Evolutionary conservation across 176 grass and related monocot species (phyloP), one percentile per base, ranked within the genome.

Genomic region (Oryza brachyantha): DNA sequence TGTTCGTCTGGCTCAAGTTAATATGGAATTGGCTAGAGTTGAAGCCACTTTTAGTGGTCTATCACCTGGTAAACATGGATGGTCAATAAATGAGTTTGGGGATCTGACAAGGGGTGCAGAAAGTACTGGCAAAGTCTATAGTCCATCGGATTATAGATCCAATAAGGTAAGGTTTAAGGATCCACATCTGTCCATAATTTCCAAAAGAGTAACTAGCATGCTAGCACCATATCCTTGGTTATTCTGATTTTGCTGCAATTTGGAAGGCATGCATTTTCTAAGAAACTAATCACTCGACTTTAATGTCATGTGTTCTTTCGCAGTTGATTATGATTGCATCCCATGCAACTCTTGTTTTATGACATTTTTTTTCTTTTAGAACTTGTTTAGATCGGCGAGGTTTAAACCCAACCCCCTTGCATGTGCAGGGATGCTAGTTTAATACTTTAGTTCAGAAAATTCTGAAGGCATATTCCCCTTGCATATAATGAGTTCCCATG

Each of bases 41-140:
- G 96, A 99, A 54, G 88, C 90, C 26, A 99, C 66, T n/a, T 99
- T 95, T 89, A 93, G 96, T 86, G 96, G 92, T 43, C 67, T 99
- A 34, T 89, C 88, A 50, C 86, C 87, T 91, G 92, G 96, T 74
- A 99, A 93, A 74, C 86, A 99, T 83, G 96, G 87, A 70, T 99
- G 96, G 96, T 91, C 92, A 54, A 95, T 99, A 88, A 99, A 99
- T 77, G 86, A 95, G 86, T 93, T 79, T 77, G 96, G 96, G 1
- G 90, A 99, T 87, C 88, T 99, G 72, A 99, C 96, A 81, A 89
- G 79, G 75, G 96, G 87, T 78, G 83, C 92, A 54, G 87, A 89
- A 83, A 95, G 86, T 84, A 95, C 92, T 60, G 96, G 92, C 61
- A 89, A 89, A 89, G 81, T 84, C 26, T 99, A 91, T 73, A 95